Conservation (phyloP, 2,329 filamentous ascomycete genomes). For the Bipolaris gigantea region DNA sequence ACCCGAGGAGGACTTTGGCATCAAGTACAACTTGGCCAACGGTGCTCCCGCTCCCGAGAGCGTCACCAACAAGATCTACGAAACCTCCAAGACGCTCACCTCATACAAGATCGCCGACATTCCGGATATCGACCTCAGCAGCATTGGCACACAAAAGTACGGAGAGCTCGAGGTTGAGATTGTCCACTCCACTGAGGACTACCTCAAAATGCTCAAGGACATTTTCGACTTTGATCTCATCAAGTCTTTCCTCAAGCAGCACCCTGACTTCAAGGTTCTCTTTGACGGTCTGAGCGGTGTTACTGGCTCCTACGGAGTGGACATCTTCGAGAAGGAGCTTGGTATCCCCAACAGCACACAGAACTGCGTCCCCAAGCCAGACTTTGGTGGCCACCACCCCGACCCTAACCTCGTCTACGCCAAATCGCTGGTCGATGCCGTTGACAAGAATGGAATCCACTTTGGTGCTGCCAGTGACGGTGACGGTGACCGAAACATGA, state of each 20-base stretch:
- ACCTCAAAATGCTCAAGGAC: conserved; percentile 92
- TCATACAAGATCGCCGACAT: conserved; percentile 92
- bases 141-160: conserved; percentile 81
- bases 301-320: conserved; percentile 90
- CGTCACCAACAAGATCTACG: conserved; percentile 97
- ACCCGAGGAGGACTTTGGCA: conserved; percentile 93
- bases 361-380: conserved; percentile 88
- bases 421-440: conserved; percentile 88
- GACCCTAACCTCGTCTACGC: conserved; percentile 98
- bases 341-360: conserved; percentile 81
- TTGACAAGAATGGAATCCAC: conserved; percentile 88
- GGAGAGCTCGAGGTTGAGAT: conserved; percentile 91
- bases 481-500: conserved; percentile 99
- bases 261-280: conserved; percentile 93
- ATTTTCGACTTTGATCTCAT: conserved; percentile 98
- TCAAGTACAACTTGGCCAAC: conserved; percentile 99
- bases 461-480: conserved; percentile 97
- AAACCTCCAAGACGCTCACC: conserved; percentile 82
- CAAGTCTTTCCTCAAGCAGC: conserved; percentile 84
- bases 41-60: conserved; percentile 93
- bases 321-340: conserved; percentile 93
- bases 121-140: conserved; percentile 80
- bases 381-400: conserved; percentile 96
- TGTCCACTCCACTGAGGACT: conserved; percentile 89
- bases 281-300: conserved; percentile 95